phyloP scores from a whole-genome alignment of 305 asterid species.

The Galium porrigens region DNA sequence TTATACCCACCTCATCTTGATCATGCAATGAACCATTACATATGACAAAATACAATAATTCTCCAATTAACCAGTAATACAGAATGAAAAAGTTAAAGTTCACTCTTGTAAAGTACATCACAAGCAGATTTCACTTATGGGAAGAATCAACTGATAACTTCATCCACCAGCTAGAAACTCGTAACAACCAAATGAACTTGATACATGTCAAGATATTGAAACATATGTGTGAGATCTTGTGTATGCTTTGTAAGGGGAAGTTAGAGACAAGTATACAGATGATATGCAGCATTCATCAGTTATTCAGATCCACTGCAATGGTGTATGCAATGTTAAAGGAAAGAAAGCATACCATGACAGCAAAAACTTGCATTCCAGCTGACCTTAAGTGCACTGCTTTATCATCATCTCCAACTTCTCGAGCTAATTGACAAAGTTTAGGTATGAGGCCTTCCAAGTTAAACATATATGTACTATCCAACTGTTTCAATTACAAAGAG shows the following conservation, averaged over 20 bases:
- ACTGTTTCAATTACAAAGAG: constrained; percentile 21
- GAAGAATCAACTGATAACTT: background rate
- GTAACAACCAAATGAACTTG: background rate
- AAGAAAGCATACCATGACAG: constrained; percentile 26
- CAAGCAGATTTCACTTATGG: background rate
- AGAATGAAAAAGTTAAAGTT: background rate
- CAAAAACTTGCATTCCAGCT: constrained; percentile 40
- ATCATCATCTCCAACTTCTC: constrained; percentile 40
- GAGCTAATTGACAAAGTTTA: constrained; percentile 34
- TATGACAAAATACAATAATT: background rate
- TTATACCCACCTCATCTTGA: background rate
- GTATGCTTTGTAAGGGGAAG: background rate
- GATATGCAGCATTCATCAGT: background rate
- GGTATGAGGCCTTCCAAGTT: constrained; percentile 47
- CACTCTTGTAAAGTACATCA: background rate
- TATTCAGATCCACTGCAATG: background rate
- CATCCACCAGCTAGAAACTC: background rate
- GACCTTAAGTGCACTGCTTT: constrained; percentile 26
- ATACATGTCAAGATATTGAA: background rate
- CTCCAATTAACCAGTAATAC: background rate
- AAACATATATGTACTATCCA: constrained; percentile 38
- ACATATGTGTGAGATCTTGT: background rate
- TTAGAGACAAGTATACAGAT: background rate
- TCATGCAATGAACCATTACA: background rate
- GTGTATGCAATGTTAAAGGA: background rate